Evolutionary conservation across 1,284 basidiomycete species (phyloP), one percentile per base, ranked within the genome.

Genomic region (Trametes polyzona): DNA sequence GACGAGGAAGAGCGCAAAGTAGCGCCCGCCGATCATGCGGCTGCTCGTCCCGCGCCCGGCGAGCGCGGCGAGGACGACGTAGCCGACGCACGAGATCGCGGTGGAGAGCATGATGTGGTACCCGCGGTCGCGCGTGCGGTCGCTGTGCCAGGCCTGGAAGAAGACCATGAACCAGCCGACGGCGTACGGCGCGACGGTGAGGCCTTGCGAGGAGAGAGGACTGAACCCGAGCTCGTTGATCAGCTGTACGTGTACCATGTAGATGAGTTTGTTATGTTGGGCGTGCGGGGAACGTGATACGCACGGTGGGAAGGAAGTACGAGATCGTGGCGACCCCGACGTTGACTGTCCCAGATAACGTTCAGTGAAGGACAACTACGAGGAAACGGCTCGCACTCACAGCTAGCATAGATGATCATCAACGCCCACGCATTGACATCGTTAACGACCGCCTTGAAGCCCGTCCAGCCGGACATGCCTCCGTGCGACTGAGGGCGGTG

Each of bases 401-500:
- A 83, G 66, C 79, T 80, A 0, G 80, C 79, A 58, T 83, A 83
- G 24, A 82, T 72, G 3, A 76, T 39, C 74, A 80, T 76, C 55
- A 83, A 77, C 40, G 79, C 48, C 81, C 81, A 84, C 11, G 81
- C 73, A 65, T 83, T 78, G 11, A 71, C 26, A 67, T 84, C 82
- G 2, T 70, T 62, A 27, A 82, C 65, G 43, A 83, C 67, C 12
- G 76, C 78, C 58, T 80, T 81, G 69, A 84, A 76, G 4, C 81
- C 81, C 58, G 78, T 66, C 81, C 78, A 81, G 27, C 81, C 81
- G 17, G 69, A 76, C 80, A 82, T 80, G 17, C 82, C 82, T 27
- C 82, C 81, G 62, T 83, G 82, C 2, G 80, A 82, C 51, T 78
- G 77, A 7, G 82, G 82, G 59, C 75, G 81, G 52, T 84, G 82